Conservation (phyloP, 257 asterid species). For the Nicotiana otophora region DNA sequence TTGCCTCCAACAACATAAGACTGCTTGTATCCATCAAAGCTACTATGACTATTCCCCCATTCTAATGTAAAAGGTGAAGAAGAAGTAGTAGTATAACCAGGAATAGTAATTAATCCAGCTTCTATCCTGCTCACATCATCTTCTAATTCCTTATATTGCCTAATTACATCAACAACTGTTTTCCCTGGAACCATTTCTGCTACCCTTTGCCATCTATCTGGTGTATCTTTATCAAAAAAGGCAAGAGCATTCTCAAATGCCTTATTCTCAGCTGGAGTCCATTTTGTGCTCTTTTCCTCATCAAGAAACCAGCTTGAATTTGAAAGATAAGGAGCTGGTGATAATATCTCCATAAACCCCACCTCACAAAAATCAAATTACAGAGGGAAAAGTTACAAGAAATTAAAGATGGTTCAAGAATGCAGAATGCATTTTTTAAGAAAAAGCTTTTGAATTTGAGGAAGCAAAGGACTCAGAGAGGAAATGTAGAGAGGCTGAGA, state of each 20-base stretch:
- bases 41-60: slow-evolving; percentile 56
- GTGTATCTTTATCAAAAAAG: slow-evolving; percentile 66
- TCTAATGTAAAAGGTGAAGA: slow-evolving; percentile 63
- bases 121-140: slow-evolving; percentile 89
- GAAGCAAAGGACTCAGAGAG: slow-evolving; percentile 8
- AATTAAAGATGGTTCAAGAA: not conserved
- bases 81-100: slow-evolving; percentile 42
- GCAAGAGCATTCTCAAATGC: slow-evolving; percentile 92
- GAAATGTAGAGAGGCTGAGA: slow-evolving; percentile 36
- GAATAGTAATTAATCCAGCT: slow-evolving; percentile 76
- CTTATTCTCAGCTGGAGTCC: slow-evolving; percentile 90
- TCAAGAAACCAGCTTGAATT: slow-evolving; percentile 55
- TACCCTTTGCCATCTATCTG: slow-evolving; percentile 85
- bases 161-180: slow-evolving; percentile 62
- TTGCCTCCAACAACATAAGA: slow-evolving; percentile 37
- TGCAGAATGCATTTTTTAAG: not conserved
- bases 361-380: slow-evolving; percentile 30
- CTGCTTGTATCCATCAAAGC: slow-evolving; percentile 45
- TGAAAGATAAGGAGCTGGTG: slow-evolving; percentile 53
- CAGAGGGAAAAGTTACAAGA: not conserved
- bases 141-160: slow-evolving; percentile 73
- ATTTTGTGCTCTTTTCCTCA: slow-evolving; percentile 44
- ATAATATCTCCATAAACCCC: slow-evolving; percentile 74
- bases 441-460: slow-evolving; percentile 16
- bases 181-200: slow-evolving; percentile 95